These are phyloP conservation scores for Vaccinium vitisidaea DNA, from an alignment of 148 eudicot species.

Conservation along the genomic window DNA sequence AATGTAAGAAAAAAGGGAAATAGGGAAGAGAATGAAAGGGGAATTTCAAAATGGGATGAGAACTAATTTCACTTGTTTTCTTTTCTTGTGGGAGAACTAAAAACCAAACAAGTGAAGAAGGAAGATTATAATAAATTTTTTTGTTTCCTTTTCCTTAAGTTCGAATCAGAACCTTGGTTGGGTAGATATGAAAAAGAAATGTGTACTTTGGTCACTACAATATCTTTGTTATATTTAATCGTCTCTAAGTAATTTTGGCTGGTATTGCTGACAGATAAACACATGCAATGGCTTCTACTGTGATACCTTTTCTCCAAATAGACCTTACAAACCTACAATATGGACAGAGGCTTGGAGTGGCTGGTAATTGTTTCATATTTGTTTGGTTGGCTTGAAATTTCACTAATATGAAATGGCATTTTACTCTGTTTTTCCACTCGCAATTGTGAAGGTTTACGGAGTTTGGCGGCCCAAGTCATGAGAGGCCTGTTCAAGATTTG, in stretches of 20 bases:
- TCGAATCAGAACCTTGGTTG: neutral
- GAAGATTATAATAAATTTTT: neutral
- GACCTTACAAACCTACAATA: slow-evolving; percentile 71
- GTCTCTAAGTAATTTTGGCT: neutral
- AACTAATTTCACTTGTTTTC: neutral
- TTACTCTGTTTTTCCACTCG: neutral
- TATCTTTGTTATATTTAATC: slow-evolving; percentile 17
- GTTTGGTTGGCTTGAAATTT: neutral
- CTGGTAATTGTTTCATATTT: slow-evolving; percentile 42
- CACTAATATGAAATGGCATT: neutral
- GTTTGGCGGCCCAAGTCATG: slow-evolving; percentile 69
- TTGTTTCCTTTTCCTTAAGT: neutral
- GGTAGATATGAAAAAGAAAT: neutral
- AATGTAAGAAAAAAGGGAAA: neutral
- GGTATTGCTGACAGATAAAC: slow-evolving; percentile 55
- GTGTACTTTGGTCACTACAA: neutral
- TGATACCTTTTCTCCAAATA: slow-evolving; percentile 72
- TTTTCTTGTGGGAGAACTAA: neutral
- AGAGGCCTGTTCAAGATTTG: slow-evolving; percentile 89
- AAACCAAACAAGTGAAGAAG: neutral
- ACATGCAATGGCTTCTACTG: slow-evolving; percentile 96
- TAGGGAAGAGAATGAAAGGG: neutral
- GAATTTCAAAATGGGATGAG: neutral
- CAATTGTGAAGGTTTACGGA: slow-evolving; percentile 65
- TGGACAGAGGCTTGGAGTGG: slow-evolving; percentile 99